Evolutionary conservation across 2,329 filamentous ascomycete genomes (phyloP), one percentile per base, ranked within the genome.

Genomic region (Hymenoscyphus occultus): DNA sequence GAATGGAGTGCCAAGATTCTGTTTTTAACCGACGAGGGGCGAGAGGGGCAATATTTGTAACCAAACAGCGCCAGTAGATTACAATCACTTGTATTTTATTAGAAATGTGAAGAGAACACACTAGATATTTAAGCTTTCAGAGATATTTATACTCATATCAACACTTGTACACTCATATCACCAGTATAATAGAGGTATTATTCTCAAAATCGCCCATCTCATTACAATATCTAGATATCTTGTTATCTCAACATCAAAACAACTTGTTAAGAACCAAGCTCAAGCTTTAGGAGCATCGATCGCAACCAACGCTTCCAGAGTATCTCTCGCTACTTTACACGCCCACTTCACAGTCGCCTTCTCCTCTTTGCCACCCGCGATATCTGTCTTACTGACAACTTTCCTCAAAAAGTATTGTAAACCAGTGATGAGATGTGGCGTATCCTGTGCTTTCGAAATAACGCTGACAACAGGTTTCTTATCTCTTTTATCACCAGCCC

Each of bases 391-490:
- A 4, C 84, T 81, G 16, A 97, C 83, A 56, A 90, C 84, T 75
- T 90, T 93, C 73, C 86, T 86, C 61, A 98, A 74, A 74, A 97
- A 95, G 77, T 89, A 96, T 67, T 90, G 87, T 69, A 97, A 74
- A 0, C 91, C 91, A 64, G 86, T 86, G 5, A 89, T 86, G 67
- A 97, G 83, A 64, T 89, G 85, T 0, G 88, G 86, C 2, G 86
- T 82, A 40, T 87, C 85, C 65, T 85, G 84, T 0, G 86, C 84
- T 12, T 84, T 84, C 19, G 83, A 78, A 74, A 97, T 91, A 1
- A 92, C 79, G 59, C 87, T 87, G 68, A 85, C 80, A 35, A 96
- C 78, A 1, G 81, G 80, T 62, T 81, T 80, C 64, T 88, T 84
- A 67, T 87, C 82, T 66, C 81, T 80, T 1, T 76, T 74, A 4